Evolutionary conservation across 768 basidiomycete genomes (phyloP), one percentile per base, ranked within the genome.

Genomic region (Suillus spraguei): DNA sequence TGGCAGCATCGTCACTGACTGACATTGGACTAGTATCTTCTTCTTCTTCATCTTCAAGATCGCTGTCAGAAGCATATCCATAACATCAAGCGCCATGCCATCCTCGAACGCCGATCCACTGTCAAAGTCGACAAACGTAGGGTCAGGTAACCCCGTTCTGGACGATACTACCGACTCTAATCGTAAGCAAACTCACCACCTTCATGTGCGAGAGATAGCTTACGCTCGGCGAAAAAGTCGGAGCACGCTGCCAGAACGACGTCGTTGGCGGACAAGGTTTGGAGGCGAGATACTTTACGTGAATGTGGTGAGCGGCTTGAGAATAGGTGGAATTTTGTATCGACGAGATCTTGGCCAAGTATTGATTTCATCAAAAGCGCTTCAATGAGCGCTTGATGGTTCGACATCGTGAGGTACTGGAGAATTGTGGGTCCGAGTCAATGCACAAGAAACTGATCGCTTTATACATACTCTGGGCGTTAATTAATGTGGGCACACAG

Each of bases 41-140:
- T 4, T 68, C 64, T 2, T 64, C 22, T 10, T 69, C 68, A 7
- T 76, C 74, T 22, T 77, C 77, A 32, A 78, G 70, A 47, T 77
- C 77, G 16, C 77, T 78, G 61, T 78, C 77, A 20, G 72, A 74
- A 39, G 38, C 69, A 53, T 75, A 78, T 9, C 68, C 76, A 58
- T 76, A 75, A 9, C 72, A 7, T 67, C 68, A 3, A 68, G 62
- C 11, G 7, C 36, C 52, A 47, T 42, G 35, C 56, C 10, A 11
- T 42, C 59, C 4, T 65, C 70, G 22, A 70, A 32, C 20, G 16
- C 22, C 54, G 9, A 64, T 64, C 16, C 49, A 28, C 60, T 60
- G 4, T 60, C 58, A 39, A 75, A 65, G 16, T 68, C 66, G 50
- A 64, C 35, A 36, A 68, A 56, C 11, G 65, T 66, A 6, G 61